Evolutionary conservation across 2,329 filamentous ascomycete genomes (phyloP), one percentile per base, ranked within the genome.

Genomic region (Thermoascus crustaceus): DNA sequence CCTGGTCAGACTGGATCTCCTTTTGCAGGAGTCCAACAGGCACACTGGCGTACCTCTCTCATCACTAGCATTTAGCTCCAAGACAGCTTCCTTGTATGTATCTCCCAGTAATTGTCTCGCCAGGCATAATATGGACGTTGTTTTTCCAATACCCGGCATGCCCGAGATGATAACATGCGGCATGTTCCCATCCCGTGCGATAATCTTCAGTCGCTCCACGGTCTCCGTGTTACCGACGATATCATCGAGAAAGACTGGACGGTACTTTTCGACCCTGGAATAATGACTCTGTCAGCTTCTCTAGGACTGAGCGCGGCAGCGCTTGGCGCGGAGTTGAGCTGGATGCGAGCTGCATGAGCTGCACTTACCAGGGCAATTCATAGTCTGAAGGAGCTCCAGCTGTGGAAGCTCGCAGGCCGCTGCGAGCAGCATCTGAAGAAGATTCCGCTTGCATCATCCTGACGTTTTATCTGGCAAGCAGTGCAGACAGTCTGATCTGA

Each of bases 121-220:
- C 30, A 98, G 76, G 58, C 91, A 96, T 42, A 96, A 69, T 37
- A 98, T 81, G 37, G 87, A 94, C 1, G 91, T 96, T 3, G 91
- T 98, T 71, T 98, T 98, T 62, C 91, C 91, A 54, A 96, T 98
- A 55, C 91, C 91, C 13, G 91, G 91, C 87, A 94, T 96, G 41
- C 91, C 91, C n/a, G 86, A 94, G 54, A 98, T 96, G 64, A 98
- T 96, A 54, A 98, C 78, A 65, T 98, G 91, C 2, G 91, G 91
- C 88, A 98, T 95, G 66, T 98, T 98, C 50, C 91, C 91, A 67
- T 96, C 91, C 63, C 88, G 91, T 30, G 91, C 88, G 51, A 98
- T 96, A 54, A 98, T 96, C 60, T 96, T 96, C 52, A 98, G 71
- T 37, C 91, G 83, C 62, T 96, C 89, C 52, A 98, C 87, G 1